Percentiles rank a stretch among this genome's conserved stretches.
Evolutionary conservation across 1,139 yeast species (phyloP).

Genomic region (Geotrichum carabidarum): DNA sequence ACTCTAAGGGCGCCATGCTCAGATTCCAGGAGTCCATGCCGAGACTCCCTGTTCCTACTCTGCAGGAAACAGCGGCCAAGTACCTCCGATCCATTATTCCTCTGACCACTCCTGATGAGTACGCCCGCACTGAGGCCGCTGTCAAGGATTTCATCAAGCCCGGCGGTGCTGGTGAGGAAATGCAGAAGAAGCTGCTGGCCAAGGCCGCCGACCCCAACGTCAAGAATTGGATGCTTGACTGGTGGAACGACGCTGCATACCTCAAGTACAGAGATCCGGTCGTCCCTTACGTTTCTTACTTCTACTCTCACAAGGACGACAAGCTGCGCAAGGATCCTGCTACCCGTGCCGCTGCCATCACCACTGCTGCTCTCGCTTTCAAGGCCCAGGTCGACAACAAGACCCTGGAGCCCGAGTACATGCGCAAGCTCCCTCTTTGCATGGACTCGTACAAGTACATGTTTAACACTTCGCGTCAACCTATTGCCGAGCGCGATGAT

Average conservation of each 20-base stretch:
- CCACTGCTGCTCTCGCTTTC: conserved; percentile 40
- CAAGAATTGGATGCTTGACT: conserved; percentile 86
- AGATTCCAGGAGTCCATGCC: conserved; percentile 74
- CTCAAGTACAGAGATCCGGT: conserved; percentile 89
- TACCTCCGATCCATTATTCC: conserved; percentile 75
- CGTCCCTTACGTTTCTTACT: conserved; percentile 91
- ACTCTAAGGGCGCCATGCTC: conserved; percentile 62
- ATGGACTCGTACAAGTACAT: conserved; percentile 89
- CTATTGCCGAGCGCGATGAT: conserved; percentile 46
- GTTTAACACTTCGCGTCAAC: conserved; percentile 87
- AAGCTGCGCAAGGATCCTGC: conserved; percentile 58
- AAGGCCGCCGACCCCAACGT: conserved; percentile 52
- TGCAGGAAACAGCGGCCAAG: conserved; percentile 63
- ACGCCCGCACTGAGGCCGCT: conserved; percentile 50
- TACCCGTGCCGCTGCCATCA: conserved; percentile 63
- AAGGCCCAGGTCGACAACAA: conserved; percentile 38
- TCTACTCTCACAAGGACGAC: conserved; percentile 73
- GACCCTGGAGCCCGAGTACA: conserved; percentile 62
- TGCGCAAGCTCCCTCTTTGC: conserved; percentile 78
- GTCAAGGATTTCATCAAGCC: conserved; percentile 61
- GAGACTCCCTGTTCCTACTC: conserved; percentile 78
- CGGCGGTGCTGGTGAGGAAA: conserved; percentile 59
- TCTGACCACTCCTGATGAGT: conserved; percentile 52
- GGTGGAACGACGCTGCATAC: conserved; percentile 95
- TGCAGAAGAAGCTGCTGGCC: conserved; percentile 61